Conservation (phyloP, 371 early-diverging fungal species). For the Haplosporangium sp. region DNA sequence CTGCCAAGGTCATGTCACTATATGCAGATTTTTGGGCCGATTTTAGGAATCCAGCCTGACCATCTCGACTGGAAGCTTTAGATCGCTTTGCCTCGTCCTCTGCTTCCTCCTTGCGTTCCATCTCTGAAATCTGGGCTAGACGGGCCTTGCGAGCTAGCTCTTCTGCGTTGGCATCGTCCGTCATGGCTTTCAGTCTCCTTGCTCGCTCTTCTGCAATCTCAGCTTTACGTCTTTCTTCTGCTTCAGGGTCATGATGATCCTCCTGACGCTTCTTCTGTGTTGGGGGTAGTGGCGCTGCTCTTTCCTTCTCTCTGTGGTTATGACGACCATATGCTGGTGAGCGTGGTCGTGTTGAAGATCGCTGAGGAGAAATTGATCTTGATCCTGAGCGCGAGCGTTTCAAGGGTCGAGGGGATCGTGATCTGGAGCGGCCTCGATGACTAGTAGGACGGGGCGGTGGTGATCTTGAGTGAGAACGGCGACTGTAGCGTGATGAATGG, state of each 20-base stretch:
- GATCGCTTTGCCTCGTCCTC: conserved; percentile 44
- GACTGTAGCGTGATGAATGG: neutral
- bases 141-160: conserved; percentile 24
- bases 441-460: conserved; percentile 9
- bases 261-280: neutral
- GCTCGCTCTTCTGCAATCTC: conserved; percentile 37
- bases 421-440: conserved; percentile 16
- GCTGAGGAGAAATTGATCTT: conserved; percentile 12
- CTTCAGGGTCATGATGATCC: neutral
- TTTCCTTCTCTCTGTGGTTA: neutral
- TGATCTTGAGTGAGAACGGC: conserved; percentile 41
- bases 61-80: conserved; percentile 12
- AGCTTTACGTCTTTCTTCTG: conserved; percentile 7
- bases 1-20: conserved; percentile 36
- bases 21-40: conserved; percentile 35
- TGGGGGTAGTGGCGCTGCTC: conserved; percentile 7
- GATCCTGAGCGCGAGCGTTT: conserved; percentile 5
- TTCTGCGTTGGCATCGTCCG: conserved; percentile 35
- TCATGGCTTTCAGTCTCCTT: conserved; percentile 36
- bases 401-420: conserved; percentile 14
- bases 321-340: conserved; percentile 13
- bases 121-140: conserved; percentile 32
- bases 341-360: conserved; percentile 8
- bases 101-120: conserved; percentile 43
- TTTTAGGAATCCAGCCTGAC: conserved; percentile 40